Percentiles rank a stretch among this genome's conserved stretches.
phyloP scores from a whole-genome alignment of 179 eudicot species.

The Pouteria campechiana region DNA sequence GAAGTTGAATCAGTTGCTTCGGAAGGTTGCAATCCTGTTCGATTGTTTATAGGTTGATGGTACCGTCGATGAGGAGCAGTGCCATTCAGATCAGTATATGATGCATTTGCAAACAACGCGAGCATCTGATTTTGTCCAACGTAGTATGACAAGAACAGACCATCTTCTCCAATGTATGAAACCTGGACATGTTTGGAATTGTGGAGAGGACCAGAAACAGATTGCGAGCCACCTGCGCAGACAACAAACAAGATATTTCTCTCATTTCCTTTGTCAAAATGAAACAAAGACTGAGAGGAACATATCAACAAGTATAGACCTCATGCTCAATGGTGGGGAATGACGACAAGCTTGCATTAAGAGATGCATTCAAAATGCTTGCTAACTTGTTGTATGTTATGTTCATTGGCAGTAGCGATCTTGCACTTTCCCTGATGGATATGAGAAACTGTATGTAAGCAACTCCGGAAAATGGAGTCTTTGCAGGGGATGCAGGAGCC shows the following conservation, averaged over 20 bases:
- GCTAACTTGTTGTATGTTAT: slow-evolving; percentile 24
- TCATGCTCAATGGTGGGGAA: slow-evolving; percentile 11
- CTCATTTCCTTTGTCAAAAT: not conserved
- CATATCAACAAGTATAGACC: slow-evolving; percentile 14
- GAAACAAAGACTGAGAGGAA: not conserved
- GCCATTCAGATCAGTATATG: slow-evolving; percentile 2
- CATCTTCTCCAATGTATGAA: slow-evolving; percentile 41
- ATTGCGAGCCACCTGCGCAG: slow-evolving; percentile 41
- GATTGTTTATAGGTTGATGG: slow-evolving; percentile 26
- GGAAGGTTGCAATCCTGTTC: slow-evolving; percentile 31
- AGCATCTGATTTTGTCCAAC: slow-evolving; percentile 10
- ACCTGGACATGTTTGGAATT: slow-evolving; percentile 33
- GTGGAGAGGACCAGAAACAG: slow-evolving; percentile 43
- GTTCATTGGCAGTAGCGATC: slow-evolving; percentile 14
- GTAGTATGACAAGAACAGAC: slow-evolving; percentile 42
- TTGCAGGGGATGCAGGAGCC: too few relatives aligned
- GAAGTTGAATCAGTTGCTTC: slow-evolving; percentile 9
- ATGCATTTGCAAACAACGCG: slow-evolving; percentile 48
- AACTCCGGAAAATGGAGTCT: too few relatives aligned
- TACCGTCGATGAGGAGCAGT: slow-evolving; percentile 22
- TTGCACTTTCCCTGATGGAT: too few relatives aligned
- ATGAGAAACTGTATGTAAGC: too few relatives aligned
- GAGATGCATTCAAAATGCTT: slow-evolving; percentile 10
- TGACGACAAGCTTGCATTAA: slow-evolving; percentile 6
- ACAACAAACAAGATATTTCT: not conserved